These are phyloP conservation scores for Fusarium odoratissimum DNA, from an alignment of 2,329 filamentous ascomycete genomes.

Conservation along the genomic window DNA sequence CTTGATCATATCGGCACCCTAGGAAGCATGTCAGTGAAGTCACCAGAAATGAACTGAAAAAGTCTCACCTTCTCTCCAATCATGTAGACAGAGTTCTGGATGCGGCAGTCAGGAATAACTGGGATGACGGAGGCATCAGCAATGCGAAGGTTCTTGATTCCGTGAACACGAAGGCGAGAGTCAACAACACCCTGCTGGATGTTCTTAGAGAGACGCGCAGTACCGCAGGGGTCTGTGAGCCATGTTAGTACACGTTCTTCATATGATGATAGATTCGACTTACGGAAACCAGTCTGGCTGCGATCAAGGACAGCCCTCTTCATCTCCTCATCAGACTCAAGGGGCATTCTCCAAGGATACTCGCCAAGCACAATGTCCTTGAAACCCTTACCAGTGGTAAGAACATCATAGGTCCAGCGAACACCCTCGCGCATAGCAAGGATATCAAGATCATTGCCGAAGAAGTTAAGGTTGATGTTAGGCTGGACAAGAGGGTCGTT, in stretches of 20 bases:
- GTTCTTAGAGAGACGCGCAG: slow-evolving; percentile 61
- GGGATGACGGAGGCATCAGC: slow-evolving; percentile 68
- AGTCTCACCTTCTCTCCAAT: slow-evolving; percentile 62
- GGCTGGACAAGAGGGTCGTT: slow-evolving; percentile 68
- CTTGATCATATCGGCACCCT: slow-evolving; percentile 8
- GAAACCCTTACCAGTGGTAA: slow-evolving; percentile 67
- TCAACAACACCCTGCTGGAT: slow-evolving; percentile 63
- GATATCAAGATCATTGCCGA: slow-evolving; percentile 65
- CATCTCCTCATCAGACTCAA: slow-evolving; percentile 66
- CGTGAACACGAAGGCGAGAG: slow-evolving; percentile 62
- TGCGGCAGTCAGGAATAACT: slow-evolving; percentile 65
- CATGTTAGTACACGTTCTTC: neutral
- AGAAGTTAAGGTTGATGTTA: slow-evolving; percentile 71
- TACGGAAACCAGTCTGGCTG: slow-evolving; percentile 66
- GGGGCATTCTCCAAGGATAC: slow-evolving; percentile 72
- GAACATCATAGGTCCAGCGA: slow-evolving; percentile 66
- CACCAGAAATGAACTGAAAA: accelerated
- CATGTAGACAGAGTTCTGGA: slow-evolving; percentile 71
- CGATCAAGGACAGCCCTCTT: slow-evolving; percentile 66
- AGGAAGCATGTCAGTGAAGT: accelerated
- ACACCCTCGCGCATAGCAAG: slow-evolving; percentile 69
- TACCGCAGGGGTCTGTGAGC: slow-evolving; percentile 62
- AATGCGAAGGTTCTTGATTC: slow-evolving; percentile 64
- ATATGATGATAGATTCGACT: neutral
- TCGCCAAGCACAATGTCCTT: slow-evolving; percentile 63